A percentile compares a stretch with the other conserved stretches of the same genome.
Evolutionary conservation across 768 basidiomycete species (phyloP).

Genomic region (Tulasnella sp.): DNA sequence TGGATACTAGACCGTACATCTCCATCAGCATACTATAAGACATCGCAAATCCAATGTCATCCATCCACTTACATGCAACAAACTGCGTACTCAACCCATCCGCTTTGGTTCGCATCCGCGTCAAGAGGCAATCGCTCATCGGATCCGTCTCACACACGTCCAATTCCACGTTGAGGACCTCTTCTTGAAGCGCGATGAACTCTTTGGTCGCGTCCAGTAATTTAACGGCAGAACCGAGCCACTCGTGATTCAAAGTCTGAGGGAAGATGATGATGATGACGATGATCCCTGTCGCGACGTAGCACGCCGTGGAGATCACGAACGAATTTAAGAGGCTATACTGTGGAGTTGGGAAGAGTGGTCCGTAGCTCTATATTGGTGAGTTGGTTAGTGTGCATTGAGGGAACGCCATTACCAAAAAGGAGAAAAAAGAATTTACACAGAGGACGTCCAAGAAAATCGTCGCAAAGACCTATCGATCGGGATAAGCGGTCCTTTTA

Average conservation of each 20-base stretch:
- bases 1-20: not conserved
- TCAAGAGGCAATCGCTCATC: not conserved
- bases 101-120: not conserved
- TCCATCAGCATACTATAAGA: not conserved
- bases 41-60: not conserved
- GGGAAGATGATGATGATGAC: constrained; percentile 6
- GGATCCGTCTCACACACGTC: not conserved
- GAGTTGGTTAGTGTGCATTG: not conserved
- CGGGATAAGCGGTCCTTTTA: not conserved
- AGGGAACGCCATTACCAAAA: not conserved
- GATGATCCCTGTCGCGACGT: not conserved
- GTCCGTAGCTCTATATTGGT: constrained; percentile 7
- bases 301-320: constrained; percentile 11
- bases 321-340: constrained; percentile 9
- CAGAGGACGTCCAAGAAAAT: constrained; percentile 10
- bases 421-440: not conserved
- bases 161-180: not conserved
- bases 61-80: not conserved
- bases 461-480: constrained; percentile 8
- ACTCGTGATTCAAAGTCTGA: constrained; percentile 10
- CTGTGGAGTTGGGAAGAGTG: constrained; percentile 8
- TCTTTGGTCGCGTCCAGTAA: not conserved
- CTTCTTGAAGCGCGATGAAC: not conserved
- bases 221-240: not conserved
- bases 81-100: not conserved